Conservation (phyloP, 441 rosid genomes). For the Populus hybrid region DNA sequence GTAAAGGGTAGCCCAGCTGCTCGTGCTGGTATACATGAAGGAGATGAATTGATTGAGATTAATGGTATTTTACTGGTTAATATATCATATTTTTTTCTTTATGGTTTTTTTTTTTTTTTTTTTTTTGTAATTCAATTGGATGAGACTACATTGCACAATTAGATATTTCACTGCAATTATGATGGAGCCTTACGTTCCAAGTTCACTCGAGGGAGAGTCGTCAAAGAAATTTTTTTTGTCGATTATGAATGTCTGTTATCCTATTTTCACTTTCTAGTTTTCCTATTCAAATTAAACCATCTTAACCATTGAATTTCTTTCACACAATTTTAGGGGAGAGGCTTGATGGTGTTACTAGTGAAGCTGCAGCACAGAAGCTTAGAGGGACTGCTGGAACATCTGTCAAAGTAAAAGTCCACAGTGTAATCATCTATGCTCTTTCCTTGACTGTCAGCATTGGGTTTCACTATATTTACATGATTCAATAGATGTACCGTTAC, state of each 20-base stretch:
- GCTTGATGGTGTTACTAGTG: conserved; percentile 65
- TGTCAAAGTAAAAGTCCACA: conserved; percentile 66
- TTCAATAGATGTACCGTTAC: neutral
- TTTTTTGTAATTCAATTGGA: neutral
- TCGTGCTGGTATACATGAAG: conserved; percentile 78
- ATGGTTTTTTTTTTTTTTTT: neutral
- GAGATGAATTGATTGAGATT: conserved; percentile 88
- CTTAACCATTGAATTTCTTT: conserved; percentile 3
- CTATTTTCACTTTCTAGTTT: neutral
- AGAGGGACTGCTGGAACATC: conserved; percentile 85
- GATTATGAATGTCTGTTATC: neutral
- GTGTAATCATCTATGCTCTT: conserved; percentile 35
- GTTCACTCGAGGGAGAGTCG: neutral
- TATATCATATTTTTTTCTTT: neutral
- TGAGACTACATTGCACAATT: neutral
- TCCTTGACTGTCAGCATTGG: neutral
- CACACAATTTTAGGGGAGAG: conserved; percentile 52
- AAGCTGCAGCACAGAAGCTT: conserved; percentile 81
- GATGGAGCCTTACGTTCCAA: neutral
- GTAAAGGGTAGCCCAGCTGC: conserved; percentile 85
- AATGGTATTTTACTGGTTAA: conserved; percentile 48
- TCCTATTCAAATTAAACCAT: neutral
- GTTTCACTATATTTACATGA: neutral
- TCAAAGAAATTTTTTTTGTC: neutral
- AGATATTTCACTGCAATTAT: neutral